phyloP scores from a whole-genome alignment of 352 stramenopile genomes.

The Pythium aphanidermatum region DNA sequence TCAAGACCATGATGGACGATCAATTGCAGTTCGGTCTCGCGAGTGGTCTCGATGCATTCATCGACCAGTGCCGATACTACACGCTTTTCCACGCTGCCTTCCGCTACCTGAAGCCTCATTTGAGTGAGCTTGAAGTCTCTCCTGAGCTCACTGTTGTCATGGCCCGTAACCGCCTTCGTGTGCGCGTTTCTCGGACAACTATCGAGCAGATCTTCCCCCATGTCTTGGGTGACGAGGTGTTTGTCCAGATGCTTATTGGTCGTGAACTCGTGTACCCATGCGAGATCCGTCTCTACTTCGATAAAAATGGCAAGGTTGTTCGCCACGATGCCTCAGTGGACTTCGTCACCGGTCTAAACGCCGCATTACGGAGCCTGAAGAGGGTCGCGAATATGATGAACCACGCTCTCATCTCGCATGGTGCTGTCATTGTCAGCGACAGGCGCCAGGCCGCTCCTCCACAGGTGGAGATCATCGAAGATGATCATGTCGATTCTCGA shows the following conservation, averaged over 20 bases:
- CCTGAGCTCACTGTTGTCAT: background rate
- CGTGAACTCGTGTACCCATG: slow-evolving; percentile 39
- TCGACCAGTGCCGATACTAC: slow-evolving; percentile 5
- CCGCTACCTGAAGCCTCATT: background rate
- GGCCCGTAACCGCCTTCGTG: slow-evolving; percentile 15
- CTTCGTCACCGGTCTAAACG: slow-evolving; percentile 27
- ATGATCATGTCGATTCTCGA: too few species aligned
- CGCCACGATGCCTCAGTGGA: slow-evolving; percentile 37
- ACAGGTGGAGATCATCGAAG: background rate
- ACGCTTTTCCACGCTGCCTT: slow-evolving; percentile 3
- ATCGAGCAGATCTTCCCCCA: slow-evolving; percentile 48
- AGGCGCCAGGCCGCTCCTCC: background rate
- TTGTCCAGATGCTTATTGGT: slow-evolving; percentile 34
- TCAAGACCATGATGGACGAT: background rate
- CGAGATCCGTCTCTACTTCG: slow-evolving; percentile 42
- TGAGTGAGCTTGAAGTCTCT: background rate
- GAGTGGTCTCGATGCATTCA: background rate
- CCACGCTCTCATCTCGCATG: slow-evolving; percentile 30
- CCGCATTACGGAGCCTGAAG: slow-evolving; percentile 21
- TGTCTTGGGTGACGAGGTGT: slow-evolving; percentile 24
- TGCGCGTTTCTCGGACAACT: slow-evolving; percentile 42
- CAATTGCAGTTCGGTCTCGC: background rate
- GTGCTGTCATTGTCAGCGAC: slow-evolving; percentile 34
- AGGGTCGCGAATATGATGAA: slow-evolving; percentile 27
- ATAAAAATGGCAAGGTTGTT: slow-evolving; percentile 29